Base-by-base conservation (phyloP, 192 early-diverging fungal genomes). In the Coemansia sp. region DNA sequence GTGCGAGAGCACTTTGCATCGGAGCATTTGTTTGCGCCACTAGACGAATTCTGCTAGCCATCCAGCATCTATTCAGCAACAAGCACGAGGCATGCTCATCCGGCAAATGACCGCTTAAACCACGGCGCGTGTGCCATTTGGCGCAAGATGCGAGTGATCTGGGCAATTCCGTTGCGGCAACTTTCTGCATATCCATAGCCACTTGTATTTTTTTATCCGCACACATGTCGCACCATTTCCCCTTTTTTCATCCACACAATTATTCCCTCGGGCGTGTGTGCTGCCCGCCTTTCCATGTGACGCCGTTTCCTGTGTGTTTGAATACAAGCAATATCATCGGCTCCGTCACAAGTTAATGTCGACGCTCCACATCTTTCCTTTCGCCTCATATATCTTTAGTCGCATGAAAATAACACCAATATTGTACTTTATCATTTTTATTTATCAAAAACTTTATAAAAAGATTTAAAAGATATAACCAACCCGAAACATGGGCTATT, bases 1-100 rank as follows among this genome's bases (percentile, higher is more conserved):
- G 79, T 81, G n/a, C 73, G 63, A 18, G 79, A 75, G 12, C 79
- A 81, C 57, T 81, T 81, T 81, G 79, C 79, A 15, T 57, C 74
- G 1, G 70, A 81, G 53, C 79, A 81, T 59, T 59, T 81, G 56
- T 81, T 81, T 62, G 79, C 79, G 34, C 79, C 79, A 30, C 67
- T 81, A 9, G 79, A 81, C 58, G 79, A 81, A 45, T 65, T 75
- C 34, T 72, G 61, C 56, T 74, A 57, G 34, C 37, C 3, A 40
- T 40, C 37, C 15, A 7, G 10, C 8, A 13, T 3, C 37, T 15
- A 40, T 15, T 40, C 40, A 34, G n/a, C 42, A 20, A 20, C n/a
- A 37, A 25, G n/a, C 39, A 53, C 23, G 29, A 16, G 29, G 16
- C 20, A 46, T 23, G 6, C 25, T 26, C 25, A 26, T 51, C 48